These are phyloP conservation scores for Geotrichum europaeum DNA, from an alignment of 1,139 yeast species.

Conservation along the genomic window DNA sequence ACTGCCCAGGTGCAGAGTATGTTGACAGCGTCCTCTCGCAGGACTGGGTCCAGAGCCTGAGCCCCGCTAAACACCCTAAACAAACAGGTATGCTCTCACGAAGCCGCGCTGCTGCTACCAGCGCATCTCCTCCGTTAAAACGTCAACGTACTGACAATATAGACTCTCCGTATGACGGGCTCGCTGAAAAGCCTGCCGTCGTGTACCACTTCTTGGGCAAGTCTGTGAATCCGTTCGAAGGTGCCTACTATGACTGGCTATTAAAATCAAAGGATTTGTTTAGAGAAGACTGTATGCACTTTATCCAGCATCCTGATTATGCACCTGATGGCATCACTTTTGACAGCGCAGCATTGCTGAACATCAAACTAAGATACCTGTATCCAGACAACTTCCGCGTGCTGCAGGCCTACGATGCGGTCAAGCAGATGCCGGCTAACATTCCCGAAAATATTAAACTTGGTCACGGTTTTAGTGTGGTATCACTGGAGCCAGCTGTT, in stretches of 20 bases:
- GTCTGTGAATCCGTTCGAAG: conserved; percentile 46
- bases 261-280: conserved; percentile 38
- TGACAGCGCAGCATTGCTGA: conserved; percentile 48
- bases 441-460: conserved; percentile 9
- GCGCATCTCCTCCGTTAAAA: conserved; percentile 8
- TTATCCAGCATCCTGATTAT: conserved; percentile 62
- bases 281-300: conserved; percentile 50
- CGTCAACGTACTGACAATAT: conserved; percentile 6
- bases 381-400: conserved; percentile 49
- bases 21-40: conserved; percentile 30
- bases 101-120: not conserved
- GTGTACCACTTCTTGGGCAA: conserved; percentile 77
- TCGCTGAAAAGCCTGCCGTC: conserved; percentile 18
- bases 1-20: conserved; percentile 58
- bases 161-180: conserved; percentile 5
- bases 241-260: conserved; percentile 41
- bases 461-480: not conserved
- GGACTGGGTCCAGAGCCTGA: conserved; percentile 17
- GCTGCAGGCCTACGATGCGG: conserved; percentile 36
- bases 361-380: conserved; percentile 52
- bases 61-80: not conserved
- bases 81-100: conserved; percentile 10
- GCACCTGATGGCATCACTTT: conserved; percentile 57
- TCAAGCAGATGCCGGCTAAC: conserved; percentile 17
- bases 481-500: conserved; percentile 23